Percentiles rank a stretch among this genome's conserved stretches.
These are phyloP conservation scores for Populus nigra DNA, from an alignment of 345 rosid genomes.

Conservation along the genomic window DNA sequence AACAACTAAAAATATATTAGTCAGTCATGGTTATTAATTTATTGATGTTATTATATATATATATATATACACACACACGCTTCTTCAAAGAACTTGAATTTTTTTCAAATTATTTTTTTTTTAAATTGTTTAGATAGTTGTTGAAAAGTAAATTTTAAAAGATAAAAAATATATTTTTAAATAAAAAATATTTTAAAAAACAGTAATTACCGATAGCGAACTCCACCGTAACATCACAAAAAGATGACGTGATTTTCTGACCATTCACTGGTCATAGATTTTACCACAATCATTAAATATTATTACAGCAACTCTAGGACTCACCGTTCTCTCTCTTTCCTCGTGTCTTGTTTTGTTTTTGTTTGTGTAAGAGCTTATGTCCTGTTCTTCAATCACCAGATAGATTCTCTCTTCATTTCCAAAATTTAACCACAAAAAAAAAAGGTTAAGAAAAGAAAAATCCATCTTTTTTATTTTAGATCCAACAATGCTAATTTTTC, in stretches of 20 bases:
- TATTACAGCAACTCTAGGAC: not conserved
- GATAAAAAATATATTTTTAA: no score
- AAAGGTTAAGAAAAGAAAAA: not conserved
- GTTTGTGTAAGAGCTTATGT: conserved; percentile 1
- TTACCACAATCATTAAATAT: conserved; percentile 3
- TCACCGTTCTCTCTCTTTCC: conserved; percentile 5
- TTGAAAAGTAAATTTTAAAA: no score
- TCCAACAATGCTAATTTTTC: conserved; percentile 46
- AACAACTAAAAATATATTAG: no score
- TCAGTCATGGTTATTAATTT: no score
- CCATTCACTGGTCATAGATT: not conserved
- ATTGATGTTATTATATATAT: no score
- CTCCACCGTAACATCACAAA: not conserved
- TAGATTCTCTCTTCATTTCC: conserved; percentile 38
- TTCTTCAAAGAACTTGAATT: no score
- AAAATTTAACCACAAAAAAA: conserved; percentile 20
- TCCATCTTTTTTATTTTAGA: conserved; percentile 21
- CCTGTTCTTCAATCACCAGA: conserved; percentile 24
- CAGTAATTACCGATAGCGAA: no score
- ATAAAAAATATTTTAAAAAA: no score
- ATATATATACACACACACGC: no score
- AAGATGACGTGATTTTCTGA: not conserved
- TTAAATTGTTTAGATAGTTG: no score
- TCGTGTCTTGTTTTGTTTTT: not conserved
- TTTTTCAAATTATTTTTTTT: no score